phyloP scores from a whole-genome alignment of 371 early-diverging fungal genomes.

The Mortierella polycephala region DNA sequence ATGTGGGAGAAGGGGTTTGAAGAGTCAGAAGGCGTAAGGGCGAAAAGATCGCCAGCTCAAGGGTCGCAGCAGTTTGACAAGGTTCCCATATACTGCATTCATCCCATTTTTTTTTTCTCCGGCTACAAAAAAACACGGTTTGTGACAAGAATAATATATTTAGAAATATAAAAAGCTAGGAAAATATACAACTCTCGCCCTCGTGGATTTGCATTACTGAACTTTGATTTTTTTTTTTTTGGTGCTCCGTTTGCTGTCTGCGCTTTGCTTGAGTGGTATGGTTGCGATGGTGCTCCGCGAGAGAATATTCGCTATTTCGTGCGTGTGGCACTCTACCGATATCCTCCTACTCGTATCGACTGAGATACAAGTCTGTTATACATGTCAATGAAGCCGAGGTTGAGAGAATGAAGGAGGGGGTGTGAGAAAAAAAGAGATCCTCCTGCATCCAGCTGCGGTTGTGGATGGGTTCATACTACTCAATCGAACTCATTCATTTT shows the following conservation, averaged over 20 bases:
- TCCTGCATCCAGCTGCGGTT: background rate
- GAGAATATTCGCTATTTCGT: too few species aligned
- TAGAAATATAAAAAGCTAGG: background rate
- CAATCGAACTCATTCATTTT: conserved; percentile 15
- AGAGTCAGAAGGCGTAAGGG: conserved; percentile 49
- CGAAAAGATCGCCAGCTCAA: conserved; percentile 18
- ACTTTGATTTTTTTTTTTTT: too few species aligned
- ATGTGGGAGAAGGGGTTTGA: background rate
- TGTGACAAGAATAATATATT: background rate
- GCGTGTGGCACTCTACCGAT: too few species aligned
- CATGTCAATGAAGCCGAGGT: too few species aligned
- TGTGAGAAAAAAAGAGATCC: background rate
- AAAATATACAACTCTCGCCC: background rate
- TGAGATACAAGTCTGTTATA: too few species aligned
- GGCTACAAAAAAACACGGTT: conserved; percentile 6
- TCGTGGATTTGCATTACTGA: too few species aligned
- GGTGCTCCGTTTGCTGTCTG: too few species aligned
- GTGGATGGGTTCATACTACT: conserved; percentile 16
- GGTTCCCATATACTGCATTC: conserved; percentile 47
- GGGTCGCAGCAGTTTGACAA: background rate
- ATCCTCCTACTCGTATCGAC: too few species aligned
- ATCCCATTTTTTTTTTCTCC: conserved; percentile 7
- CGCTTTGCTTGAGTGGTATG: too few species aligned
- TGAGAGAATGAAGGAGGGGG: background rate
- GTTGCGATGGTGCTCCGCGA: too few species aligned